These are phyloP conservation scores for Spathaspora sp. DNA, from an alignment of 805 yeast genomes.

Conservation along the genomic window DNA sequence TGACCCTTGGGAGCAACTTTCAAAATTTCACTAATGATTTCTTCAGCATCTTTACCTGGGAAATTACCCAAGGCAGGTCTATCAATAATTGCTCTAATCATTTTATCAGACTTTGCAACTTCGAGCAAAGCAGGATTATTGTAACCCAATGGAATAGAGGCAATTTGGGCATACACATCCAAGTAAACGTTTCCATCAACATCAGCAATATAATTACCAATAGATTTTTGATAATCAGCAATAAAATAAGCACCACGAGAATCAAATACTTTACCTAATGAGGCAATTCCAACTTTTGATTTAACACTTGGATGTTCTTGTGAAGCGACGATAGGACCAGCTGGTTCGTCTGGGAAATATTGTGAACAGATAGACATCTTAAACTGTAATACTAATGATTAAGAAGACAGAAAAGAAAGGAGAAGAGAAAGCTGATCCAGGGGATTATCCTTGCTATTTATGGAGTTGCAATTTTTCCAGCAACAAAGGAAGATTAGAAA, in stretches of 20 bases:
- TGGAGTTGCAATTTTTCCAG: neutral
- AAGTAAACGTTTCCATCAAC: conserved; percentile 73
- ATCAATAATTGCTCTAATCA: conserved; percentile 71
- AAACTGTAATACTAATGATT: neutral
- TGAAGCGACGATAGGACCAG: conserved; percentile 57
- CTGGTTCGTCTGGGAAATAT: conserved; percentile 81
- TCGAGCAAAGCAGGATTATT: conserved; percentile 73
- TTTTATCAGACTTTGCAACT: conserved; percentile 65
- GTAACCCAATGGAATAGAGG: conserved; percentile 83
- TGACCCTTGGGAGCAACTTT: conserved; percentile 79
- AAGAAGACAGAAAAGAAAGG: neutral
- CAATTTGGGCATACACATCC: conserved; percentile 80
- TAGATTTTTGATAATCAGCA: conserved; percentile 71
- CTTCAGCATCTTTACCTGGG: conserved; percentile 66
- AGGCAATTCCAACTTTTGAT: conserved; percentile 47
- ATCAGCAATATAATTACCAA: conserved; percentile 78
- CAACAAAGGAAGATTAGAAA: neutral
- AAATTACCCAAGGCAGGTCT: conserved; percentile 85
- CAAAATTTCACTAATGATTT: conserved; percentile 46
- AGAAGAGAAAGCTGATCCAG: neutral
- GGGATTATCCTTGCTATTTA: neutral
- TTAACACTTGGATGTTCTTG: conserved; percentile 73
- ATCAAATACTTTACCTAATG: conserved; percentile 64
- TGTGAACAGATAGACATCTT: conserved; percentile 42
- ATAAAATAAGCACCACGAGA: conserved; percentile 70